Evolutionary conservation across 192 early-diverging fungal species (phyloP), one percentile per base, ranked within the genome.

Genomic region (Umbelopsis sp.): DNA sequence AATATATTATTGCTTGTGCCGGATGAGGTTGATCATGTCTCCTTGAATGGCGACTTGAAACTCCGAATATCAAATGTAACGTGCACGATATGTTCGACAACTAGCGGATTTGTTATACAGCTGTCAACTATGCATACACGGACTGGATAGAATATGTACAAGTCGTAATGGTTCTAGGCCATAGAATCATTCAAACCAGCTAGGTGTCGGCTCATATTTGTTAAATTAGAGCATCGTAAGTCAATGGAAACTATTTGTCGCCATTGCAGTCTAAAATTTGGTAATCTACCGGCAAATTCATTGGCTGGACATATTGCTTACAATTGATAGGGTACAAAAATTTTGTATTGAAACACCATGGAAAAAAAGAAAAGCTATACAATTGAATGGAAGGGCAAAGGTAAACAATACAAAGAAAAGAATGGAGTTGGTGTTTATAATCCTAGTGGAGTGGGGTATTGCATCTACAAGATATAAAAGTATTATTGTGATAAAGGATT

Each of bases 321-420:
- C 21, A 5, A 52, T 52, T 2, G 5, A 41, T 41, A 37, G 10
- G 37, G 37, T 41, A 41, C 37, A 1, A 41, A 41, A 6, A 41
- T 2, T 41, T 41, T 41, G 10, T 41, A 41, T 41, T 41, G 37
- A 10, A 41, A 41, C 37, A 41, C 5, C 10, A 41, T 41, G 5
- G 49, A 76, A 61, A 52, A 69, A 49, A 74, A 49, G 20, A n/a
- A 55, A 41, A 23, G 45, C 49, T 20, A 15, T 46, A 46, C 11
- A 66, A 48, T 53, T 35, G 25, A 21, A 27, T 25, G 13, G 50
- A 61, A 41, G 4, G 35, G 52, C 13, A 10, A 27, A 46, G 41
- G 27, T 7, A 53, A 49, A 66, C 44, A 53, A 46, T 12, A 41
- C 35, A 69, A 69, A 51, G 46, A 35, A 46, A 46, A 72, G 64